These are phyloP conservation scores for Astragalus membranaceus DNA, from an alignment of 306 rosid species.

Conservation along the genomic window DNA sequence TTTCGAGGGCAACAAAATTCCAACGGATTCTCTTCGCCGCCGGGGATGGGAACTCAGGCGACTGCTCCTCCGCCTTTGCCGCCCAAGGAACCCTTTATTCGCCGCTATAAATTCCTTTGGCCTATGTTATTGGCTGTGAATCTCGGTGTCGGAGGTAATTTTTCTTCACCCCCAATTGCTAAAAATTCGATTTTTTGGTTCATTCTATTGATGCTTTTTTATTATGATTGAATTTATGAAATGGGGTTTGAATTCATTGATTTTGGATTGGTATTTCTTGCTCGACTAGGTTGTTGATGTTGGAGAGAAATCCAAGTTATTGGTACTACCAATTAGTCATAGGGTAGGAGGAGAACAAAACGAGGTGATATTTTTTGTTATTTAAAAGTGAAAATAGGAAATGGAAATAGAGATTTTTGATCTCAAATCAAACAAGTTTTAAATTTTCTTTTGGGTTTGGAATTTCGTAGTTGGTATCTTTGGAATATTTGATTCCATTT, in stretches of 20 bases:
- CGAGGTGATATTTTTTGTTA: neutral
- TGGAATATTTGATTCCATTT: constrained; percentile 2
- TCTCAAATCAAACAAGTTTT: neutral
- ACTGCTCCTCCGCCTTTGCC: constrained; percentile 42
- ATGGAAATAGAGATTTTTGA: neutral
- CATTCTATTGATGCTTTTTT: neutral
- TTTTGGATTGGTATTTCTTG: neutral
- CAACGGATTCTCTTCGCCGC: constrained; percentile 36
- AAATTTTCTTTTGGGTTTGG: neutral
- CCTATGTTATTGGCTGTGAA: constrained; percentile 78
- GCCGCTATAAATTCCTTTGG: constrained; percentile 77
- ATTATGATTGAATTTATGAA: neutral
- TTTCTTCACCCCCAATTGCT: neutral
- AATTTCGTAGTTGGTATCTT: neutral
- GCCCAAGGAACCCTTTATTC: constrained; percentile 60
- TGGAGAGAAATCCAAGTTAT: neutral
- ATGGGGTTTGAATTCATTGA: neutral
- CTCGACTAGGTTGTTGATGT: neutral
- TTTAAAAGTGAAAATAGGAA: neutral
- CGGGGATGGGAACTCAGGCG: constrained; percentile 33
- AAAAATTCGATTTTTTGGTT: neutral
- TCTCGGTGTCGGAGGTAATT: constrained; percentile 78
- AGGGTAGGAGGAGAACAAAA: neutral
- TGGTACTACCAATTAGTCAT: neutral
- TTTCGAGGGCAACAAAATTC: constrained; percentile 40